Evolutionary conservation across 495 filamentous ascomycete genomes (phyloP), one percentile per base, ranked within the genome.

Genomic region (Neurospora sp.): DNA sequence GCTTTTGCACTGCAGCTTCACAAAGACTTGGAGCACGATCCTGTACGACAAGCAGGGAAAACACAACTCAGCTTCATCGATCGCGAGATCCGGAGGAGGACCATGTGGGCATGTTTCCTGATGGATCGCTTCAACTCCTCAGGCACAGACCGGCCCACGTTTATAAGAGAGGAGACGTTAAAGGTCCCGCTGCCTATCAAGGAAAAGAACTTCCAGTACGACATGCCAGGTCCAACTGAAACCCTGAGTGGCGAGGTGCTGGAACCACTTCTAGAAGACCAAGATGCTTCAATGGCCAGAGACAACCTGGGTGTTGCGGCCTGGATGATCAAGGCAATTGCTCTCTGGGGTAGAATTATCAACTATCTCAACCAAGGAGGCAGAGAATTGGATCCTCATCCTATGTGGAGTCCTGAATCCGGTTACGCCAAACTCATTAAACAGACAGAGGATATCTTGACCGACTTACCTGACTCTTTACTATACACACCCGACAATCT

Each of bases 91-190:
- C 86, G 96, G 71, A 86, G 95, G 72, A 87, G 96, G 70, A 96
- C 93, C 6, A 98, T 99, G 95, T 99, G 96, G 96, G 92, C 94
- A 31, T 97, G 94, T 79, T 97, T 95, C 77, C 78, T 96, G 73
- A 97, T 99, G 96, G 96, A 99, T 80, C 90, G 95, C 0, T 98
- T 97, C 82, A 98, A 94, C 81, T 97, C 95, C 4, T 97, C 94
- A 4, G 96, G 96, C 16, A 97, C 94, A 38, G 94, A 97, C 76
- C 88, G 96, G 70, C 96, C 96, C 69, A 91, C 92, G n/a, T 95
- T 96, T 77, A 92, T 94, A 41, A 90, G 93, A 75, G 94, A 98
- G 80, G 92, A 92, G 71, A 92, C 91, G 71, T 86, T 99, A 70
- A 92, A 94, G 76, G 91, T 97, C 14, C 95, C 95, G 77, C 85